Percentiles rank a stretch among this genome's conserved stretches.
phyloP scores from a whole-genome alignment of 2,329 filamentous ascomycete genomes.

The Hymenoscyphus repandus region DNA sequence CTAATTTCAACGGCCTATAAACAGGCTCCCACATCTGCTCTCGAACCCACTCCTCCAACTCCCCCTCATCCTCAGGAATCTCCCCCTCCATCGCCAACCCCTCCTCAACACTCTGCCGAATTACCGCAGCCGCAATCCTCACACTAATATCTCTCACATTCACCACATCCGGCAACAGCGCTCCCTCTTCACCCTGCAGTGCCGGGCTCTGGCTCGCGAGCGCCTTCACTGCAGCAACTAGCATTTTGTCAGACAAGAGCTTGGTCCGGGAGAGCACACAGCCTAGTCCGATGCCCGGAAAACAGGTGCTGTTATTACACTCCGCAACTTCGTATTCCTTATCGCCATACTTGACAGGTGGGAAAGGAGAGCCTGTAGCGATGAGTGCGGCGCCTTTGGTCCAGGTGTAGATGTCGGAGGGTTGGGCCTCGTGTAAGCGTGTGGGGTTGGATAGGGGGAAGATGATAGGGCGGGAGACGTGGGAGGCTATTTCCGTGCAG shows the following conservation, averaged over 20 bases:
- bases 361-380: constrained; percentile 79
- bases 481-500: constrained; percentile 68
- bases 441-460: constrained; percentile 86
- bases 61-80: constrained; percentile 50
- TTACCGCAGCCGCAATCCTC: constrained; percentile 69
- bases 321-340: constrained; percentile 56
- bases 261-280: constrained; percentile 64
- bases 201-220: constrained; percentile 69
- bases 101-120: constrained; percentile 65
- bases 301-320: constrained; percentile 84
- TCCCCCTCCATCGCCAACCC: constrained; percentile 57
- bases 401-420: constrained; percentile 71
- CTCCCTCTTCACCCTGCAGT: constrained; percentile 54
- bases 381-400: constrained; percentile 72
- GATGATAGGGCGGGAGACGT: constrained; percentile 68
- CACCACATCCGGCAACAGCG: constrained; percentile 70
- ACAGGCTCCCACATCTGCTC: constrained; percentile 77
- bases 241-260: constrained; percentile 69
- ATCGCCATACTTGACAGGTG: constrained; percentile 59
- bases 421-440: constrained; percentile 73
- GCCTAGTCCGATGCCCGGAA: constrained; percentile 81
- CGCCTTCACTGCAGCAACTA: constrained; percentile 72
- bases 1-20: constrained; percentile 59
- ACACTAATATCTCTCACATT: constrained; percentile 72
- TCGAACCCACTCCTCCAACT: constrained; percentile 53